phyloP scores from a whole-genome alignment of 75 land plant genomes.

The Picea glauca region DNA sequence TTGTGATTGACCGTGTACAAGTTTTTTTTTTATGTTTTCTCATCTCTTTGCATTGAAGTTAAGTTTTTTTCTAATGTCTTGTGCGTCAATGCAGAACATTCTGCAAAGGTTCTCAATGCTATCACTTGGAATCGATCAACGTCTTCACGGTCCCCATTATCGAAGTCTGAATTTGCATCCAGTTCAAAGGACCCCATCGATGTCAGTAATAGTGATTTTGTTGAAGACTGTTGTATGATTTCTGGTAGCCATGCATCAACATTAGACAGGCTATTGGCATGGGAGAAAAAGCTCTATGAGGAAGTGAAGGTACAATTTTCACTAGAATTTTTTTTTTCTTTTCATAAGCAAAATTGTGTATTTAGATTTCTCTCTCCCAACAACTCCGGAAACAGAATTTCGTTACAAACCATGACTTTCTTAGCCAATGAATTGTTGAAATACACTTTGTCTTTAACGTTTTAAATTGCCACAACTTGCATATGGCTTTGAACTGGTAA shows the following conservation, averaged over 20 bases:
- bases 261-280: constrained; percentile 79
- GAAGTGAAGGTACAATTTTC: constrained; percentile 77
- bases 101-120: constrained; percentile 62
- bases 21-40: not conserved
- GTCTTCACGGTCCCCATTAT: constrained; percentile 37
- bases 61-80: not conserved
- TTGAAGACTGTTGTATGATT: constrained; percentile 60
- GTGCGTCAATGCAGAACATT: constrained; percentile 42
- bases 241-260: constrained; percentile 87
- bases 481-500: not conserved
- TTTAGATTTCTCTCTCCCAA: not conserved
- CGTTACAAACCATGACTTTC: not conserved
- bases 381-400: not conserved
- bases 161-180: constrained; percentile 29
- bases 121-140: constrained; percentile 62
- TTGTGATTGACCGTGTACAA: not conserved
- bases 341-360: not conserved
- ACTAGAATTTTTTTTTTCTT: not conserved
- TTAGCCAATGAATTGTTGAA: not conserved
- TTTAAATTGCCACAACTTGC: not conserved
- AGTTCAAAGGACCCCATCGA: constrained; percentile 14
- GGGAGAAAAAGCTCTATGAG: constrained; percentile 97
- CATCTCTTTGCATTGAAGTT: not conserved
- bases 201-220: constrained; percentile 31
- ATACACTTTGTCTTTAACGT: not conserved